These are phyloP conservation scores for Pezicula radicicola DNA, from an alignment of 2,329 filamentous ascomycete species.

Conservation along the genomic window DNA sequence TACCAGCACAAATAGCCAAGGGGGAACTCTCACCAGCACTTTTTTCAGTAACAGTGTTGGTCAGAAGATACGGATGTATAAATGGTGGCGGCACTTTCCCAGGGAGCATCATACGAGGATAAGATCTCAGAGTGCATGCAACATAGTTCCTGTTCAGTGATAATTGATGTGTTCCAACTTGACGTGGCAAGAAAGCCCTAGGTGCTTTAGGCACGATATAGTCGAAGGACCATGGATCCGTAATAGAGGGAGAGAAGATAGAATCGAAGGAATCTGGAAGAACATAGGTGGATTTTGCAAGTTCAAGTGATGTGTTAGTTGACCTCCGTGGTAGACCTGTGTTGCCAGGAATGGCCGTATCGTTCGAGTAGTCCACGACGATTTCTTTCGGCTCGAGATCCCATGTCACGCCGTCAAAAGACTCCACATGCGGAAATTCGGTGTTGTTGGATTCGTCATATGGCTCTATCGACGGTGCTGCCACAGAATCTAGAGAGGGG, in stretches of 20 bases:
- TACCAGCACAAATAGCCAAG: slow-evolving; percentile 8
- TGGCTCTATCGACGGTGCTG: no score
- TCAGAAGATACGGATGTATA: slow-evolving; percentile 11
- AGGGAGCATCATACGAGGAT: slow-evolving; percentile 16
- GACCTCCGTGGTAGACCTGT: no score
- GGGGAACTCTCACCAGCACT: slow-evolving; percentile 1
- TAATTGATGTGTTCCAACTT: background rate
- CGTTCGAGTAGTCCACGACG: no score
- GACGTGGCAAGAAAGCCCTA: slow-evolving; percentile 9
- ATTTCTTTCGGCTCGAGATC: no score
- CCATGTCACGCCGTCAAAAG: no score
- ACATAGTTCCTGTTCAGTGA: slow-evolving; percentile 13
- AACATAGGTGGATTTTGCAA: no score
- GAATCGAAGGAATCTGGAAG: background rate
- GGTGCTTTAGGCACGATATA: background rate
- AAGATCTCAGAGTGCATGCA: slow-evolving; percentile 11
- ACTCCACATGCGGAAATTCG: no score
- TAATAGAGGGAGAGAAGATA: background rate
- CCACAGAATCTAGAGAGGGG: no score
- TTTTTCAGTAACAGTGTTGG: background rate
- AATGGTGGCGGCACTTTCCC: slow-evolving; percentile 10
- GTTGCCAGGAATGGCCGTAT: no score
- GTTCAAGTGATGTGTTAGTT: no score
- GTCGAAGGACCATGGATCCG: background rate
- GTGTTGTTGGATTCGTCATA: no score